Evolutionary conservation across 192 early-diverging fungal species (phyloP).

Genomic region (Umbelopsis isabellina): DNA sequence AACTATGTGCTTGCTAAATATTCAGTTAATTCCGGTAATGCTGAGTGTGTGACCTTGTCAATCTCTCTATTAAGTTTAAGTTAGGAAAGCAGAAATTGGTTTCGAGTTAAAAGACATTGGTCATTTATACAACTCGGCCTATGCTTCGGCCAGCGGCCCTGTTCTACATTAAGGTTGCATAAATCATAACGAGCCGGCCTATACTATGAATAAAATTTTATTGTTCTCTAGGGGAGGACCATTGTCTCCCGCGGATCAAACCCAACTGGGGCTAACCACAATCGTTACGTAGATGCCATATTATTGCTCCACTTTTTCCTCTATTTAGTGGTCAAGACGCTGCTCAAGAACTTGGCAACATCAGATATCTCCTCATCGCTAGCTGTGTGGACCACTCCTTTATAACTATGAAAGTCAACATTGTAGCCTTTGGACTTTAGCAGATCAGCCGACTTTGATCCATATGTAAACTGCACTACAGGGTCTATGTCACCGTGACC

Average conservation of each 20-base stretch:
- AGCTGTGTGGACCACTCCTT: conserved; percentile 78
- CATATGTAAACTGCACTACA: conserved; percentile 76
- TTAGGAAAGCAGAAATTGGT: background rate
- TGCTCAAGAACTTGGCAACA: conserved; percentile 65
- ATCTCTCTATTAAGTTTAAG: background rate
- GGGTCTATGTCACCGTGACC: conserved; percentile 82
- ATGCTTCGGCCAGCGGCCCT: background rate
- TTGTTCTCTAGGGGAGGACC: background rate
- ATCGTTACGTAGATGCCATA: background rate
- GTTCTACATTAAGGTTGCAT: no score
- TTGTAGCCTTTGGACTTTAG: conserved; percentile 63
- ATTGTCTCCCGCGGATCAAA: no score
- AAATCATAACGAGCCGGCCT: no score
- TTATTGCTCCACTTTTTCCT: no score
- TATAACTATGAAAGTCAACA: conserved; percentile 79
- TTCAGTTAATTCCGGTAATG: background rate
- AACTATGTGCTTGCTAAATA: background rate
- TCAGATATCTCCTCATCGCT: conserved; percentile 71
- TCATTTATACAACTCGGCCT: conserved; percentile 11
- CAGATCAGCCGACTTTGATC: conserved; percentile 64
- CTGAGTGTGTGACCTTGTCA: background rate
- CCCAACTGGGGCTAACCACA: no score
- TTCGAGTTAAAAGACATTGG: background rate
- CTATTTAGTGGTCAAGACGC: conserved; percentile 20
- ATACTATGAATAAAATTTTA: conserved; percentile 5